Conservation (phyloP, 1,284 basidiomycete genomes). For the Phylloboletellus chloephorus region DNA sequence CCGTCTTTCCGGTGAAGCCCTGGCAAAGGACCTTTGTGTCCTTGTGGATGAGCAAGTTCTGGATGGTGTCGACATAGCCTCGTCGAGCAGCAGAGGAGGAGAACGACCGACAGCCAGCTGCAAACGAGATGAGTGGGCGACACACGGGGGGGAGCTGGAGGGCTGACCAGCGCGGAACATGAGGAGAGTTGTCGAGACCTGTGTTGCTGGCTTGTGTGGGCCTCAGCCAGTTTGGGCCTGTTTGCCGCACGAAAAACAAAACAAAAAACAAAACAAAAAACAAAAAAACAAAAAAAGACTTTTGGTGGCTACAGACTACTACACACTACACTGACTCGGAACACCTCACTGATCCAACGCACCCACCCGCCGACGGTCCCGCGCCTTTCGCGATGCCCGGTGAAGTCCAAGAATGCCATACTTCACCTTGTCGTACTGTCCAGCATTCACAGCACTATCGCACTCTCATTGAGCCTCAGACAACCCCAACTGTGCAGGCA, state of each 20-base stretch:
- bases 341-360: constrained; percentile 35
- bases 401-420: constrained; percentile 63
- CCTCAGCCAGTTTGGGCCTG: constrained; percentile 25
- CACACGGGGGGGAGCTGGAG: too few relatives aligned
- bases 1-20: constrained; percentile 97
- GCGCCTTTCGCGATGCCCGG: constrained; percentile 61
- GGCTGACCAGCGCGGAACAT: constrained; percentile 60
- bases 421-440: constrained; percentile 74
- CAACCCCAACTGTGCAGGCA: constrained; percentile 16
- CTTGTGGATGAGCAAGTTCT: constrained; percentile 90
- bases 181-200: constrained; percentile 13
- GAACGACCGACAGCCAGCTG: constrained; percentile 72
- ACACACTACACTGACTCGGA: constrained; percentile 9
- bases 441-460: constrained; percentile 54
- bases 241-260: too few relatives aligned
- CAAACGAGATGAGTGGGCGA: too few relatives aligned
- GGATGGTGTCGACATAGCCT: constrained; percentile 85
- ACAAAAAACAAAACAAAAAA: too few relatives aligned
- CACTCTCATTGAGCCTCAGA: constrained; percentile 8
- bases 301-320: constrained; percentile 14
- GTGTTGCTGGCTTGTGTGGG: constrained; percentile 10
- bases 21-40: constrained; percentile 94
- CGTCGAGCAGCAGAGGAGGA: constrained; percentile 66
- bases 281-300: constrained; percentile 17
- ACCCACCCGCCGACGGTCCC: constrained; percentile 56